A percentile compares a stretch with the other conserved stretches of the same genome.
phyloP scores from a whole-genome alignment of 2,329 filamentous ascomycete genomes.

The Neopestalotiopsis sp. region DNA sequence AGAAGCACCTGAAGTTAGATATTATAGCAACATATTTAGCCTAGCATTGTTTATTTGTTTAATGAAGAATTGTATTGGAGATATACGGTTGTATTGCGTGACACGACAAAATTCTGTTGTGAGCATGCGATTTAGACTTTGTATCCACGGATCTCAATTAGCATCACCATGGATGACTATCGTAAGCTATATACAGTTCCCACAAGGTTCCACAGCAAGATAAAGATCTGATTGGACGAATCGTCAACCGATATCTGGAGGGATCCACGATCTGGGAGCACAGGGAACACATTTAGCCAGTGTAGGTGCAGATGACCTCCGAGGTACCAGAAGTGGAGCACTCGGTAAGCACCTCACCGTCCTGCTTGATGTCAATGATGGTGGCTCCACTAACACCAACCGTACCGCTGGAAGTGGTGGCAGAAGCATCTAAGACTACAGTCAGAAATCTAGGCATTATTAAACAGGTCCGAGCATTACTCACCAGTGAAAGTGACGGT shows the following conservation, averaged over 20 bases:
- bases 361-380: constrained; percentile 52
- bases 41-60: too few relatives aligned
- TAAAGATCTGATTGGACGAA: fast-evolving
- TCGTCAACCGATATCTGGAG: fast-evolving
- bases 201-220: too few relatives aligned
- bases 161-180: too few relatives aligned
- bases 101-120: too few relatives aligned
- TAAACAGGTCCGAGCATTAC: neutral
- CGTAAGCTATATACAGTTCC: too few relatives aligned
- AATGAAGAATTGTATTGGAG: too few relatives aligned
- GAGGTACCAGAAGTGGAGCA: constrained; percentile 27
- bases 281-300: neutral
- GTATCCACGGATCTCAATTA: too few relatives aligned
- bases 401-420: constrained; percentile 34
- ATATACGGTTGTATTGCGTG: too few relatives aligned
- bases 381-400: constrained; percentile 43
- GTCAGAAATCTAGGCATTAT: too few relatives aligned
- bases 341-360: constrained; percentile 38
- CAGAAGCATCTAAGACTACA: constrained; percentile 31
- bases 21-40: too few relatives aligned
- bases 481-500: constrained; percentile 46
- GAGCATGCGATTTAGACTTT: too few relatives aligned
- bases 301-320: constrained; percentile 29
- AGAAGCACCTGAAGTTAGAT: too few relatives aligned
- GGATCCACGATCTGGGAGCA: neutral